Evolutionary conservation across 345 rosid genomes (phyloP).

Genomic region (Eucalyptus globulus): DNA sequence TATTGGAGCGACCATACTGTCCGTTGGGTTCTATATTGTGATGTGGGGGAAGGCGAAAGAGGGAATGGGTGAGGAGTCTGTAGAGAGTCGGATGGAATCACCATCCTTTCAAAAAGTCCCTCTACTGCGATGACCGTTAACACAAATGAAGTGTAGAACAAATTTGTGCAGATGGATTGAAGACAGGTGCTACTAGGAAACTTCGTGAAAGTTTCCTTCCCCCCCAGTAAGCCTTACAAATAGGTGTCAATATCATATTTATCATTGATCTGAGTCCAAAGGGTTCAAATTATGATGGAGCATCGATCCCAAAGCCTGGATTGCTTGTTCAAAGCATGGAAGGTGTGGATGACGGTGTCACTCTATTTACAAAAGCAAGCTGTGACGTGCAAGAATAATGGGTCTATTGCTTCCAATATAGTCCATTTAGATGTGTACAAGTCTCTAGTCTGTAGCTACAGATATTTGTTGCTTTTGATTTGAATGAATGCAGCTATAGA

Average conservation of each 20-base stretch:
- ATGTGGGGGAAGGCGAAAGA: conserved; percentile 30
- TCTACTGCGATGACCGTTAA: background rate
- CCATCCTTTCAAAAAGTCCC: conserved; percentile 3
- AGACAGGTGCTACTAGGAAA: background rate
- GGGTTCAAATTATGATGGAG: background rate
- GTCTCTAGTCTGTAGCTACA: background rate
- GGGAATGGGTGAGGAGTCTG: background rate
- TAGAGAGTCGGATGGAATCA: background rate
- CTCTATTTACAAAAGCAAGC: background rate
- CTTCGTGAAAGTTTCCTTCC: background rate
- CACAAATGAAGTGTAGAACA: background rate
- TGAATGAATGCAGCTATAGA: background rate
- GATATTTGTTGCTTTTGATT: background rate
- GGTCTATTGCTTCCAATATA: background rate
- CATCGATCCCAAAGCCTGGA: background rate
- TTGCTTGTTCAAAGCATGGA: background rate
- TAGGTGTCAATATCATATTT: background rate
- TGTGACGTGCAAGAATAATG: background rate
- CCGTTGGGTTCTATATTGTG: conserved; percentile 16
- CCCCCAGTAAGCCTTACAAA: background rate
- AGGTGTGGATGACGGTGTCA: background rate
- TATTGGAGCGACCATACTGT: conserved; percentile 11
- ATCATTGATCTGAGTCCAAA: background rate
- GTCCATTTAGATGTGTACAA: background rate
- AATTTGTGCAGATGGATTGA: background rate